Conservation (phyloP, 306 rosid species). For the Trichosanthes truncata region DNA sequence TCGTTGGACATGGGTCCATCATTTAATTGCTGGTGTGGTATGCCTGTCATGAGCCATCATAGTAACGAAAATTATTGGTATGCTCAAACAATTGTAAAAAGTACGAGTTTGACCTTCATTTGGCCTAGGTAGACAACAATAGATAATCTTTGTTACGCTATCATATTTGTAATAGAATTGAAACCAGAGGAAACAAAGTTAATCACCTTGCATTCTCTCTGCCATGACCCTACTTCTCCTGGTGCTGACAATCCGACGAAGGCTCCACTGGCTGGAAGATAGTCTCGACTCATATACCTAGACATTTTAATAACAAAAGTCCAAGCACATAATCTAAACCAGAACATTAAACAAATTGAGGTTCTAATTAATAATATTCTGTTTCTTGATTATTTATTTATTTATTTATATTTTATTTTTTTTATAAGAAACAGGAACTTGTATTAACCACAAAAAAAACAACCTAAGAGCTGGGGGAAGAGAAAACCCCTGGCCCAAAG, state of each 20-base stretch:
- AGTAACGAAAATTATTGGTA: background rate
- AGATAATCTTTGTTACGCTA: background rate
- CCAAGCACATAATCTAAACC: background rate
- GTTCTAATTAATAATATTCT: background rate
- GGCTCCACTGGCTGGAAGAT: conserved; percentile 27
- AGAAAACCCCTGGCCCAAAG: too few species aligned
- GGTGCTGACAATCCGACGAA: conserved; percentile 45
- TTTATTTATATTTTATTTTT: too few species aligned
- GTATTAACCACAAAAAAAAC: too few species aligned
- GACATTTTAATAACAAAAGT: conserved; percentile 3
- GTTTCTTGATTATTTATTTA: background rate
- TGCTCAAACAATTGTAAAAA: background rate
- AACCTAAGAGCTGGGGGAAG: too few species aligned
- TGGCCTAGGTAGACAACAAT: background rate
- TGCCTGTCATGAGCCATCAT: too few species aligned
- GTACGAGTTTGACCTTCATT: background rate
- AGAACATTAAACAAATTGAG: background rate
- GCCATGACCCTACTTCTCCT: conserved; percentile 52
- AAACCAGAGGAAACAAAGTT: background rate
- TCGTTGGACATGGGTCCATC: background rate
- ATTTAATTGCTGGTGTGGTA: background rate
- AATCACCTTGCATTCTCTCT: conserved; percentile 81
- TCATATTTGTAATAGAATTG: background rate
- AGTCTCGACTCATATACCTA: conserved; percentile 19
- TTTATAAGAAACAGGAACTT: too few species aligned